Evolutionary conservation across 805 yeast species (phyloP).

Genomic region (Candida cerambycidarum): DNA sequence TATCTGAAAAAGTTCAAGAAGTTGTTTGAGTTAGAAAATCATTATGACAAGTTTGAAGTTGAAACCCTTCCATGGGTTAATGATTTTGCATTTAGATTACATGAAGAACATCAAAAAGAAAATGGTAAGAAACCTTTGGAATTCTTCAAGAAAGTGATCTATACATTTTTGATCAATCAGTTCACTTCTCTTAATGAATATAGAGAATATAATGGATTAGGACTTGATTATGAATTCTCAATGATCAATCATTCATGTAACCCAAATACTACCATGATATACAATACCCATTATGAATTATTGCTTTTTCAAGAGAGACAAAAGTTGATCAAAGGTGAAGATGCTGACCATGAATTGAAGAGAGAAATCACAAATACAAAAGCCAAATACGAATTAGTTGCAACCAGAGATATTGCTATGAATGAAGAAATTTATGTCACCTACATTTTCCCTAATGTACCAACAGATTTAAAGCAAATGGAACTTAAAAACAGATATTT

Average conservation of each 20-base stretch:
- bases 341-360: neutral
- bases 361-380: neutral
- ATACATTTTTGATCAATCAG: constrained; percentile 27
- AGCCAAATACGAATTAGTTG: constrained; percentile 4
- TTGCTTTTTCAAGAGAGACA: neutral
- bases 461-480: constrained; percentile 25
- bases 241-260: constrained; percentile 42
- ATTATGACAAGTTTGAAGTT: neutral
- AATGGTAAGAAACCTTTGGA: neutral
- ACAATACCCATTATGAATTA: constrained; percentile 4
- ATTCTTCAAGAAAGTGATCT: constrained; percentile 9
- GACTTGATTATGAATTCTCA: constrained; percentile 36
- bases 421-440: constrained; percentile 30
- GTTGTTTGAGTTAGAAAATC: constrained; percentile 1
- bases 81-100: constrained; percentile 1
- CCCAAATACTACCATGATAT: constrained; percentile 28
- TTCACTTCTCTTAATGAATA: constrained; percentile 24
- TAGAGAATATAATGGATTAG: constrained; percentile 23
- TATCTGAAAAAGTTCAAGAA: neutral
- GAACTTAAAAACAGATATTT: constrained; percentile 25
- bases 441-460: constrained; percentile 26
- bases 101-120: neutral
- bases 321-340: neutral
- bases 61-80: neutral
- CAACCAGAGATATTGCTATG: constrained; percentile 14